Evolutionary conservation across 441 rosid species (phyloP), one percentile per base, ranked within the genome.

Genomic region (Breynia disticha): DNA sequence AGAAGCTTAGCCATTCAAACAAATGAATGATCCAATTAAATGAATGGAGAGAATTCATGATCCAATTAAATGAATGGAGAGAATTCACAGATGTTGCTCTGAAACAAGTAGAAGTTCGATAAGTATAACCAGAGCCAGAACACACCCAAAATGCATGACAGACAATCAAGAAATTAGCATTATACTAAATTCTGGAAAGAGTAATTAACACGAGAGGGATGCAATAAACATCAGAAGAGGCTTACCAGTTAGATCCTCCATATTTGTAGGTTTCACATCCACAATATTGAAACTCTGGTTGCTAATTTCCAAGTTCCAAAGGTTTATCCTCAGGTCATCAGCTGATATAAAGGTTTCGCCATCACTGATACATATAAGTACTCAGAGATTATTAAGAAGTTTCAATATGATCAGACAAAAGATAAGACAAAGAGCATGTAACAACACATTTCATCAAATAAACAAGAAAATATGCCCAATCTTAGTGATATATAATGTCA

Each of bases 291-390:
- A 88, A 67, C 96, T 88, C 46, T 88, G 91, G 63, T 71, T 85
- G 80, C 89, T 83, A 56, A 88, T 79, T 69, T 81, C 96, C 77
- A 88, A 65, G 75, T 85, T 88, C 96, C 96, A 88, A 49, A 85
- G 91, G 75, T 88, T 88, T 69, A 88, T 79, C 60, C 96, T 78
- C 72, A 88, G 76, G 71, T 88, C 96, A 55, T 87, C 96, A 57
- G 94, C 95, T 49, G 90, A 87, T 63, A 89, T 80, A 71, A 87
- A 87, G 48, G 96, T 88, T 73, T 88, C 96, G 7, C 96, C 95
- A 16, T 87, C 96, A 71, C 96, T 87, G 42, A 38, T 46, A 51
- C n/a, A 28, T 18, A 59, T 17, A 32, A 47, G 44, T 45, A 19
- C 43, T 41, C n/a, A 32, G n/a, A 3, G 52, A 16, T 54, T n/a